Base-by-base conservation (phyloP, 768 basidiomycete species). In the Suillus tomentosus region DNA sequence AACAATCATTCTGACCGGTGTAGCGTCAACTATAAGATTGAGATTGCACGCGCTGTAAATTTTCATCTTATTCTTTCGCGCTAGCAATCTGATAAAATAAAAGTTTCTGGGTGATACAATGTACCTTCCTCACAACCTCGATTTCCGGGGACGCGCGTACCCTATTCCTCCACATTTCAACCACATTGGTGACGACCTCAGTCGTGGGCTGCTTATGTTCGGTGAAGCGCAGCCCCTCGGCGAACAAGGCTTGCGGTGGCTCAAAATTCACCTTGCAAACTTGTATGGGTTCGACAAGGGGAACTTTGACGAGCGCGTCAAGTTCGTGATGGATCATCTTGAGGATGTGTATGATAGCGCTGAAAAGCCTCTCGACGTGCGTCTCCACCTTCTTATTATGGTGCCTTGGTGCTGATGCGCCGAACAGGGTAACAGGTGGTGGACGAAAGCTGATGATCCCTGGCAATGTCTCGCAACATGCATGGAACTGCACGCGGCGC, bases 381-480 rank as follows among this genome's bases (percentile, higher is more conserved):
- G 10, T 31, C 19, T 22, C 61, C 62, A 6, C 56, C 57, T 53
- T 11, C 57, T 40, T 11, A 64, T 19, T n/a, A 51, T 48, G 36
- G 13, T 55, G n/a, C 47, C 15, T 63, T 50, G 39, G 56, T 47
- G 37, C 56, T 69, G 42, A 68, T 43, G 54, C 50, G 5, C 48
- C 24, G 17, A 27, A 11, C 63, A 92, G 88, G 95, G 92, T 27
- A 73, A 78, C 7, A 81, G 85, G 58, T 99, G 96, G 96, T 99
- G 96, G 96, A 76, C 83, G 50, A 79, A 86, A 62, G 95, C 95
- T 0, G 95, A 96, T 72, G 95, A 99, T 71, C 96, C 96, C 9
- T 99, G 96, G 96, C 96, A 99, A 75, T 96, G 91, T 74, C 89
- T 99, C 43, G 92, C 96, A 19, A 86, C 92, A 1, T 98, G 95